Evolutionary conservation across 345 rosid species (phyloP).

Genomic region (Hypericum androsaemum): DNA sequence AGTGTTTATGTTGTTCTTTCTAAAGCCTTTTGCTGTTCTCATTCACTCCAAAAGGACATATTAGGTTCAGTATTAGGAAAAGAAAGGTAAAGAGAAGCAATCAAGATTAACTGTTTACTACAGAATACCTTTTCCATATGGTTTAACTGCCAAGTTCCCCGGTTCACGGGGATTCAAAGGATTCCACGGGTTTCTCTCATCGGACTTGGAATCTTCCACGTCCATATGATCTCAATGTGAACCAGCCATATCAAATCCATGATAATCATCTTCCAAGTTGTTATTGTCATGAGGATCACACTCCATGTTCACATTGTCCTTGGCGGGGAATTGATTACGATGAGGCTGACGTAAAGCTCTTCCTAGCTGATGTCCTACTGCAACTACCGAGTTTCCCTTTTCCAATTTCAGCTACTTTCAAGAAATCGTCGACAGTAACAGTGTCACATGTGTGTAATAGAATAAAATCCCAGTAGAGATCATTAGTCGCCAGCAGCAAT

Average conservation of each 20-base stretch:
- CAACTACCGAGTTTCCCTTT: constrained; percentile 34
- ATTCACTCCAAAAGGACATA: constrained; percentile 10
- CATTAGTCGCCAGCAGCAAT: constrained; percentile 73
- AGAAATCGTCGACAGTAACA: constrained; percentile 41
- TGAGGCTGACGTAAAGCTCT: constrained; percentile 45
- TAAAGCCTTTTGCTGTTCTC: constrained; percentile 52
- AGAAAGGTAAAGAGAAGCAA: constrained; percentile 6
- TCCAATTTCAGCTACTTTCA: constrained; percentile 31
- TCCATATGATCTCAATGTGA: constrained; percentile 38
- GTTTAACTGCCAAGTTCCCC: constrained; percentile 79
- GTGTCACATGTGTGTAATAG: constrained; percentile 81
- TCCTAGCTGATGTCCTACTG: constrained; percentile 37
- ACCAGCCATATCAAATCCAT: constrained; percentile 44
- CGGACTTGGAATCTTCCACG: constrained; percentile 44
- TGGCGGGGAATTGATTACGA: constrained; percentile 34
- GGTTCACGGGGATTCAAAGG: constrained; percentile 88
- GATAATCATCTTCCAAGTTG: constrained; percentile 28
- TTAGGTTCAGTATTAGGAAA: constrained; percentile 11
- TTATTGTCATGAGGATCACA: constrained; percentile 22
- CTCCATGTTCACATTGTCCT: constrained; percentile 22
- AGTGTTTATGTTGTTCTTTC: constrained; percentile 32
- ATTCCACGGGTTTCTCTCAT: constrained; percentile 70
- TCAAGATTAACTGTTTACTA: constrained; percentile 9
- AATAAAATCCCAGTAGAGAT: constrained; percentile 76
- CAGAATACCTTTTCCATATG: constrained; percentile 62